A percentile compares a stretch with the other conserved stretches of the same genome.
phyloP scores from a whole-genome alignment of 2,329 filamentous ascomycete species.

The Nannizziopsis barbatae region DNA sequence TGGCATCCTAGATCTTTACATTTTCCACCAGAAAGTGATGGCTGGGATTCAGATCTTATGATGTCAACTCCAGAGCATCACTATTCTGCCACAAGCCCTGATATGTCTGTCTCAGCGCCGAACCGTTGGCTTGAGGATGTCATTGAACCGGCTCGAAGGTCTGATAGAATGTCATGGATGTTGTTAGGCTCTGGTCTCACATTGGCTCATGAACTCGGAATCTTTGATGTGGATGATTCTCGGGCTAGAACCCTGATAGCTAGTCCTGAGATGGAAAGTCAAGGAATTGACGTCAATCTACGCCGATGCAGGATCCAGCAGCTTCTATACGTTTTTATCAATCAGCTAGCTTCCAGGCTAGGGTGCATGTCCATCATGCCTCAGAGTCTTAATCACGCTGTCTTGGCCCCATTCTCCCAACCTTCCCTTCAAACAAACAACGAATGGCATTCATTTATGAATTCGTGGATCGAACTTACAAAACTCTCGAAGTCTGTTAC shows the following conservation, averaged over 20 bases:
- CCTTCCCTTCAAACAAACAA: conserved; percentile 22
- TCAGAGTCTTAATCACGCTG: conserved; percentile 32
- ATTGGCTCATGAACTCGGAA: conserved; percentile 43
- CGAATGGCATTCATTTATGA: conserved; percentile 43
- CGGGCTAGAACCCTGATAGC: conserved; percentile 19
- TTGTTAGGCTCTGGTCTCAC: conserved; percentile 44
- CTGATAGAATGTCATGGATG: conserved; percentile 52
- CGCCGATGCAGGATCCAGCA: conserved; percentile 27
- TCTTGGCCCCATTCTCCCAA: conserved; percentile 31
- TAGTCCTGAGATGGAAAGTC: conserved; percentile 11
- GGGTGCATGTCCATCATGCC: conserved; percentile 44
- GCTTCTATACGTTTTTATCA: conserved; percentile 39
- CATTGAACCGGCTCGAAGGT: conserved; percentile 43
- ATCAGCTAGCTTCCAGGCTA: conserved; percentile 42
- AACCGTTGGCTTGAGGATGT: conserved; percentile 44
- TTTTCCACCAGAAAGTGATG: conserved; percentile 43
- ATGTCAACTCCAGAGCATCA: conserved; percentile 20
- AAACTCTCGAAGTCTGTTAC: conserved; percentile 42
- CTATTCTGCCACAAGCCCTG: conserved; percentile 19
- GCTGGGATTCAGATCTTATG: conserved; percentile 45
- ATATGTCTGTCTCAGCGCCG: conserved; percentile 20
- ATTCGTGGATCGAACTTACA: conserved; percentile 41
- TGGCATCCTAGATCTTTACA: conserved; percentile 47
- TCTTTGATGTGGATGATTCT: conserved; percentile 35
- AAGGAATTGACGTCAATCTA: conserved; percentile 24